Base-by-base conservation (phyloP, 768 basidiomycete species). In the Mycena kentingensis region DNA sequence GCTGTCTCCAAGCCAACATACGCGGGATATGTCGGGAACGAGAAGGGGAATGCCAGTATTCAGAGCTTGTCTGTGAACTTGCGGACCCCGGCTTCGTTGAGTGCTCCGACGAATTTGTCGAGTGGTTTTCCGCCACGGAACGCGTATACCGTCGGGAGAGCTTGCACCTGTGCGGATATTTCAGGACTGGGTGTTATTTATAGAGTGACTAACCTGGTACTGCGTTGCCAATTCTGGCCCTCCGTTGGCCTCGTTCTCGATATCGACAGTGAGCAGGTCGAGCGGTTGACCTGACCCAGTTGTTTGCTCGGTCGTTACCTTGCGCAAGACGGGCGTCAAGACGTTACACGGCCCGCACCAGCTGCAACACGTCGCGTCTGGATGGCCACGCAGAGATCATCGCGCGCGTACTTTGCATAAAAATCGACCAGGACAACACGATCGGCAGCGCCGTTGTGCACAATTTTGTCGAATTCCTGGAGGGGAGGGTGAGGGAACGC, bases 321-420 rank as follows among this genome's bases (percentile, higher is more conserved):
- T 78, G 61, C 87, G 74, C 21, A 93, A 71, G 47, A 88, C 68
- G 22, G 90, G 90, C 1, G 87, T 84, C 34, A 93, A 77, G 65
- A 76, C 69, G 59, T 79, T 85, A 72, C 90, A 93, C 32, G 90
- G 90, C 6, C 77, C 71, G 58, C 90, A 92, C 90, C 90, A 92
- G 54, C 90, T 91, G 13, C 41, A 28, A 22, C 5, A 37, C 10
- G 19, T 19, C 29, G 31, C 10, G 21, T 28, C 13, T 15, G 8
- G 21, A 19, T 38, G 39, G 19, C 13, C 42, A 38, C n/a, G 24
- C 18, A 53, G 43, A 38, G 28, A 56, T 32, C 57, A n/a, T 37
- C 22, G 75, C 19, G 37, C 21, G 10, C 84, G 41, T 60, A 90
- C 89, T 89, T 81, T 41, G 90, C 89, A 64, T 90, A 87, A 59